These are phyloP conservation scores for Solanum corneliomulleri DNA, from an alignment of 257 asterid species.

Conservation along the genomic window DNA sequence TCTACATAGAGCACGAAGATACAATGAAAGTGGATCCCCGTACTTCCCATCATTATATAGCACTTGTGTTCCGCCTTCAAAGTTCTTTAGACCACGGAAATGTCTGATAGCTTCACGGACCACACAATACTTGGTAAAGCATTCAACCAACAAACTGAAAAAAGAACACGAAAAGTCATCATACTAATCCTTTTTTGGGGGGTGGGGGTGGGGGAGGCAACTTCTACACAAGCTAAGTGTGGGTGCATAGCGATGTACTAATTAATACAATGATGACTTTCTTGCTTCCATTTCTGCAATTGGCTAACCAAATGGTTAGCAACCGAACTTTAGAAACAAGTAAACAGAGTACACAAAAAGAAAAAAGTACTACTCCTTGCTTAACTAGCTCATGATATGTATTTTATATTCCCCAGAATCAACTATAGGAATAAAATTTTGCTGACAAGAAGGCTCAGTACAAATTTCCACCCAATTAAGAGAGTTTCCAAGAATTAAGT, in stretches of 20 bases:
- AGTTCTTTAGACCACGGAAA: slow-evolving; percentile 75
- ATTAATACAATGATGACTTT: background rate
- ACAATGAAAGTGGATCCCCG: slow-evolving; percentile 94
- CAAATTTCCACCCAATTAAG: background rate
- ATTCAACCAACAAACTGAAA: slow-evolving; percentile 82
- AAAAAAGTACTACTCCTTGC: background rate
- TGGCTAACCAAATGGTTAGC: background rate
- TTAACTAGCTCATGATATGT: background rate
- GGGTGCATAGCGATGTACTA: background rate
- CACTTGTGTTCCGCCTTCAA: slow-evolving; percentile 70
- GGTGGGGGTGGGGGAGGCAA: background rate
- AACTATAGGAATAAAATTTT: background rate
- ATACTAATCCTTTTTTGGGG: background rate
- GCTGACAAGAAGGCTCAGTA: background rate
- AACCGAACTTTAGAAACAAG: background rate
- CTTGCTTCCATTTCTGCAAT: slow-evolving; percentile 1
- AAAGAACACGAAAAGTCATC: slow-evolving; percentile 3
- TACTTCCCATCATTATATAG: slow-evolving; percentile 65
- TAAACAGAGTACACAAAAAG: background rate
- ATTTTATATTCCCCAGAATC: background rate
- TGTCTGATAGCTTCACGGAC: slow-evolving; percentile 86
- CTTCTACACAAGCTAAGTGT: background rate
- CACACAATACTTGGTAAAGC: slow-evolving; percentile 96
- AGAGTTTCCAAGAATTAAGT: background rate
- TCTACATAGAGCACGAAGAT: slow-evolving; percentile 93